Conservation (phyloP, 176 grass and related monocot species). For the Musa beccarii region DNA sequence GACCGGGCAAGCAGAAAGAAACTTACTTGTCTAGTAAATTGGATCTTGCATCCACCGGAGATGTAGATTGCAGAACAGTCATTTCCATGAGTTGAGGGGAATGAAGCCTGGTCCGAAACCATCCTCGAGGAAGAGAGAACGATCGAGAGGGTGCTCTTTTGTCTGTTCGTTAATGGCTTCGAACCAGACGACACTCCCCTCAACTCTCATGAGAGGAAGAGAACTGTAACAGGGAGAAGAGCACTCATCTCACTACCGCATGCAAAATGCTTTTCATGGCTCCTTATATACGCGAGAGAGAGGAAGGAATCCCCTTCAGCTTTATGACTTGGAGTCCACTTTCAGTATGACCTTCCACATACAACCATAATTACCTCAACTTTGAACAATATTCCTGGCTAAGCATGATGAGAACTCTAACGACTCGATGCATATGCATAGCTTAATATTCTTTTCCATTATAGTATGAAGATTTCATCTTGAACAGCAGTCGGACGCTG, state of each 20-base stretch:
- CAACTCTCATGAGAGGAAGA: not conserved
- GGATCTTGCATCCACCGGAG: too few relatives aligned
- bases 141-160: not conserved
- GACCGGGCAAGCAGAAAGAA: too few relatives aligned
- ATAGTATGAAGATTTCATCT: too few relatives aligned
- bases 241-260: not conserved
- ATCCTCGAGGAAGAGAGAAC: not conserved
- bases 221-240: not conserved
- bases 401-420: not conserved
- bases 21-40: too few relatives aligned
- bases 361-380: not conserved
- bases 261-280: not conserved
- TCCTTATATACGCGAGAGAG: not conserved
- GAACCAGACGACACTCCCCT: conserved; percentile 19
- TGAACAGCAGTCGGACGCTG: not conserved
- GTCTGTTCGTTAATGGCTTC: not conserved
- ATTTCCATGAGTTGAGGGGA: conserved; percentile 70
- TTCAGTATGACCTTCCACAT: conserved; percentile 2
- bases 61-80: too few relatives aligned
- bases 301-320: not conserved
- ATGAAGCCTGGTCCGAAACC: conserved; percentile 99
- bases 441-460: too few relatives aligned
- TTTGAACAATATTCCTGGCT: too few relatives aligned
- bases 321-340: conserved; percentile 9
- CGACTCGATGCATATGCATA: not conserved